Conservation (phyloP, 345 rosid species). For the Nasturtium officinale region DNA sequence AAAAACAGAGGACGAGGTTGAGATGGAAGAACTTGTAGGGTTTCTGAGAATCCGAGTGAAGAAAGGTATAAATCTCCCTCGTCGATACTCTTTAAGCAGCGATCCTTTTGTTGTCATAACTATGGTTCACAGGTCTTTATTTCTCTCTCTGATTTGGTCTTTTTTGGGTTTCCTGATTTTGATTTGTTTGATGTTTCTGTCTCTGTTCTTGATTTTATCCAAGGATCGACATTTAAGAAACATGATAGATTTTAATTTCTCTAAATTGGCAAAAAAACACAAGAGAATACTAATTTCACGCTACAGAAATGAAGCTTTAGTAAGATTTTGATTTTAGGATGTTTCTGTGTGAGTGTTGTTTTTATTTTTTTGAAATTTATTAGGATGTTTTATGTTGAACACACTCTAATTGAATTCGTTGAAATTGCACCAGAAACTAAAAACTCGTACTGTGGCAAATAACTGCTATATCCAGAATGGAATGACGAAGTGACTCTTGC, state of each 20-base stretch:
- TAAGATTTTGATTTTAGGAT: neutral
- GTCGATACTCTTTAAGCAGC: constrained; percentile 49
- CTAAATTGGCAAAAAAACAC: neutral
- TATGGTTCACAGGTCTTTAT: constrained; percentile 49
- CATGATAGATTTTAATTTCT: constrained; percentile 1
- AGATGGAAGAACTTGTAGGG: constrained; percentile 51
- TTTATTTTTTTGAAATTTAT: too few relatives aligned
- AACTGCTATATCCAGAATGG: constrained; percentile 88
- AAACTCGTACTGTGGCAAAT: constrained; percentile 62
- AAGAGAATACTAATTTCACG: neutral
- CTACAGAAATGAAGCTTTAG: neutral
- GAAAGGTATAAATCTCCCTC: constrained; percentile 54
- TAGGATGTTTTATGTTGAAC: constrained; percentile 10
- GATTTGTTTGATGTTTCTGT: neutral
- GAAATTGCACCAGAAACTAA: constrained; percentile 57
- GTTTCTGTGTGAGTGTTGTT: neutral
- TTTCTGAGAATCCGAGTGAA: constrained; percentile 51
- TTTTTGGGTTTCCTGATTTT: neutral
- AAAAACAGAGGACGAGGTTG: constrained; percentile 26
- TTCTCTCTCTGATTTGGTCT: constrained; percentile 13
- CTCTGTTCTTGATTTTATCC: constrained; percentile 17
- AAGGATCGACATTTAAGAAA: neutral
- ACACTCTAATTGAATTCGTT: neutral
- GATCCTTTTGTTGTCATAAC: constrained; percentile 60
- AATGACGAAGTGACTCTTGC: constrained; percentile 77